Percentiles rank a stretch among this genome's conserved stretches.
phyloP scores from a whole-genome alignment of 2,329 filamentous ascomycete genomes.

The Westerdykella sp. region DNA sequence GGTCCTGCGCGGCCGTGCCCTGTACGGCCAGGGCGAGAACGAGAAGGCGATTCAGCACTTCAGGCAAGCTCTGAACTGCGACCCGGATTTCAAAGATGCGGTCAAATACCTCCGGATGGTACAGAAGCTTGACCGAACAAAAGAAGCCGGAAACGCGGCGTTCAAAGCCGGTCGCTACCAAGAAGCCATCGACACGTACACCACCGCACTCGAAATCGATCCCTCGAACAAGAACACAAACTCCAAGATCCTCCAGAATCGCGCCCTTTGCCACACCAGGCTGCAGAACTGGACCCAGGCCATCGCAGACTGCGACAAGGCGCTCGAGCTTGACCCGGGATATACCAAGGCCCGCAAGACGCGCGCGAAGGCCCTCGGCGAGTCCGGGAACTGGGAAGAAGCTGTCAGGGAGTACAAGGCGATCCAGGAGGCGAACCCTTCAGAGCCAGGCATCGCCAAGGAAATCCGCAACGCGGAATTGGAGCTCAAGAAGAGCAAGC shows the following conservation, averaged over 20 bases:
- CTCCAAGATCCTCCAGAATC: conserved; percentile 89
- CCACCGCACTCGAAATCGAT: conserved; percentile 75
- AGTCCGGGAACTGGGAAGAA: conserved; percentile 85
- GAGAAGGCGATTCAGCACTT: conserved; percentile 92
- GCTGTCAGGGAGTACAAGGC: conserved; percentile 83
- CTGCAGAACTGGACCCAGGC: conserved; percentile 79
- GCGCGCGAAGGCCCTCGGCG: conserved; percentile 81
- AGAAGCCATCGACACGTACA: conserved; percentile 78
- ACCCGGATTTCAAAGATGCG: conserved; percentile 84
- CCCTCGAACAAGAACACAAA: conserved; percentile 86
- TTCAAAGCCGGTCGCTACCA: conserved; percentile 83
- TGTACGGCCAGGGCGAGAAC: conserved; percentile 90
- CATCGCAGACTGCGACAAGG: conserved; percentile 78
- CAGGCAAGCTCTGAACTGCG: conserved; percentile 79
- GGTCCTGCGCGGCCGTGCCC: conserved; percentile 76
- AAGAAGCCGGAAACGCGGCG: conserved; percentile 83
- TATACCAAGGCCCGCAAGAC: conserved; percentile 93
- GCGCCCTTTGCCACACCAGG: conserved; percentile 76
- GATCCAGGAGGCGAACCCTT: conserved; percentile 74
- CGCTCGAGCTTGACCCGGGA: conserved; percentile 71
- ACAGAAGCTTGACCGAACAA: conserved; percentile 86
- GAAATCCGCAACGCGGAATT: conserved; percentile 87
- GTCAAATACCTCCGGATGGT: conserved; percentile 84
- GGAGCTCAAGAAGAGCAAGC: conserved; percentile 93
- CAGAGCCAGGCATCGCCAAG: conserved; percentile 71